Evolutionary conservation across 371 early-diverging fungal genomes (phyloP), one percentile per base, ranked within the genome.

Genomic region (Mortierella sp.): DNA sequence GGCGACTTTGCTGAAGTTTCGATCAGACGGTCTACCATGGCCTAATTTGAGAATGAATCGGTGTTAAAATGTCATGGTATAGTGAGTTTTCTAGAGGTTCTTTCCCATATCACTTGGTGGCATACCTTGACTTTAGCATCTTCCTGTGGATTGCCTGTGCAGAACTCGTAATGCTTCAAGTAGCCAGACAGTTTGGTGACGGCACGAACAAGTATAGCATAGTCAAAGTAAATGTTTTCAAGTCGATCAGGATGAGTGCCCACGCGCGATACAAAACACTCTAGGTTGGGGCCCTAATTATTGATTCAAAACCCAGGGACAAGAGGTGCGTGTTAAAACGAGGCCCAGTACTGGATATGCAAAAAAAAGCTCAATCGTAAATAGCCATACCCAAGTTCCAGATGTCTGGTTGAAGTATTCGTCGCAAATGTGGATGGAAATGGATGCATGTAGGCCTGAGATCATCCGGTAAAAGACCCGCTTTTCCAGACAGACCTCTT

Each of bases 401-500:
- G 95, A 92, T 1, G 89, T 90, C 50, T 87, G 83, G 68, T 98
- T 88, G 69, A 95, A 90, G 81, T 90, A 92, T 73, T 98, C 92
- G 56, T 94, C 86, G 74, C 98, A 98, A 47, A 99, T 94, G 79
- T 99, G 98, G 17, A 95, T 93, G 0, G 98, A 98, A 22, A 97
- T 96, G 19, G 98, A 98, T 0, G 97, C 86, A 71, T 99, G 99
- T 16, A 99, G 85, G 3, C 95, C 99, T 28, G 98, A 97, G 17
- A 99, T 89, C 29, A 96, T 78, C 16, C 92, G 87, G 82, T 97
- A 97, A 72, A 96, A 98, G 7, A 96, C 91, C 17, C 94, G 86
- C 74, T 96, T 95, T 77, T 98, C 99, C 22, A 89, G 80, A 64
- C 97, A 98, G 16, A 65, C 62, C 28, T 69, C 69, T 4, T 52